Base-by-base conservation (phyloP, 352 stramenopile species). In the Pythium volutum region DNA sequence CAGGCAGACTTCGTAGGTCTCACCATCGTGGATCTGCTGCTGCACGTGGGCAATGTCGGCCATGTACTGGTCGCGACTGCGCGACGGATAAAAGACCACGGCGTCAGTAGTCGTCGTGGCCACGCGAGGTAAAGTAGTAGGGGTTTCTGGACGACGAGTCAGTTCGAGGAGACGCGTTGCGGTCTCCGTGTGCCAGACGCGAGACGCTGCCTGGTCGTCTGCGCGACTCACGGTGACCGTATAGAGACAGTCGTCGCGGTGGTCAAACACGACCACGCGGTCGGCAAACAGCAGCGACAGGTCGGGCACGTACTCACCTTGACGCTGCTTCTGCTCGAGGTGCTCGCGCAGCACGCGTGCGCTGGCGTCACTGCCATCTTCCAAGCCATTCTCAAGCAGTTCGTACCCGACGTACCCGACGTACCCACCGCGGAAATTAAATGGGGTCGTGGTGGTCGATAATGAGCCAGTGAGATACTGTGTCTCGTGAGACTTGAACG, bases 1-100 rank as follows among this genome's bases (percentile, higher is more conserved):
- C 33, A 99, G 69, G 65, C 96, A 99, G 25, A 98, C 77, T 74
- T 99, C 95, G 70, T 99, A 99, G 25, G 93, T 97, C 69, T 98
- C 94, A 15, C 95, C 95, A 18, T 81, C 79, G 51, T 86, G 76
- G 59, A 98, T 98, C 47, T 97, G 67, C 45, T 93, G 77, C 56
- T 97, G 89, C 56, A 96, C 96, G 31, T 85, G 69, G 6, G 70
- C 67, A 59, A 98, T 97, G 63, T 97, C 85, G 7, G 71, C 51
- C 38, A 95, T 60, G 63, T 98, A 98, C 68, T 87, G 79, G 27
- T 67, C 72, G 15, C 81, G 83, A 25, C 67, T 84, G 18, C 81
- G 77, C 4, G 77, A 89, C 11, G 84, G 77, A 54, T 63, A 62
- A 39, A 91, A 91, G 6, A 87, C 64, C 3, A 93, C 74, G 18